Conservation (phyloP, 768 basidiomycete species). For the Collybiopsis luxurians region DNA sequence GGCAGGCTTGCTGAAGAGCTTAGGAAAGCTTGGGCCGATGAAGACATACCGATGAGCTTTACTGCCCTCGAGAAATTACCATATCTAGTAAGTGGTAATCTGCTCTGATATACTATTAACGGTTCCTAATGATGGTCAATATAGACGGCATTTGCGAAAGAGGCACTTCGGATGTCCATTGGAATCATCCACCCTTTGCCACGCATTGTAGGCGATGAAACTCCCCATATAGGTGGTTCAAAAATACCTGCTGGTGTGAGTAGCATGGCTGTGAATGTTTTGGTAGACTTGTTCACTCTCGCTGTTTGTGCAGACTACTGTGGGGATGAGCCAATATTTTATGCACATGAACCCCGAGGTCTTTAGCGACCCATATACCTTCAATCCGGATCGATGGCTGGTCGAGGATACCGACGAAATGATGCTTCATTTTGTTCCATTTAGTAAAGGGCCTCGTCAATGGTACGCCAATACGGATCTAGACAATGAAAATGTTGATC, state of each 20-base stretch:
- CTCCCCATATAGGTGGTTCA: conserved; percentile 30
- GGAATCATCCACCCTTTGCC: conserved; percentile 37
- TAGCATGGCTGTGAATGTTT: not conserved
- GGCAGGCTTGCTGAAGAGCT: conserved; percentile 32
- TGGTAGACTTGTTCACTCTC: too few species aligned
- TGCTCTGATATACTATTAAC: not conserved
- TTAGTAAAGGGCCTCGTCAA: conserved; percentile 13
- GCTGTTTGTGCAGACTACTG: conserved; percentile 31
- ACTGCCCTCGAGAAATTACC: conserved; percentile 35
- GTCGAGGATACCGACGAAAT: conserved; percentile 27
- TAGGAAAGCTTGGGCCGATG: conserved; percentile 30
- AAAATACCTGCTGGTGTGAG: conserved; percentile 35
- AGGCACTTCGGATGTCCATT: conserved; percentile 39
- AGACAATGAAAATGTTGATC: too few species aligned
- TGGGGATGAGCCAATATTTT: conserved; percentile 28
- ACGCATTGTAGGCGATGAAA: conserved; percentile 33
- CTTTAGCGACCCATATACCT: conserved; percentile 34
- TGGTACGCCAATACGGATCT: not conserved
- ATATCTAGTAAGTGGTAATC: conserved; percentile 32
- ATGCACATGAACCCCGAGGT: conserved; percentile 35
- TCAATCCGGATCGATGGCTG: conserved; percentile 41
- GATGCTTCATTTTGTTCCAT: conserved; percentile 33
- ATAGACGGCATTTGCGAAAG: conserved; percentile 46
- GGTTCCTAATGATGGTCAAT: not conserved
- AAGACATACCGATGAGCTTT: conserved; percentile 21